These are phyloP conservation scores for Annulohypoxylon maeteangense DNA, from an alignment of 495 filamentous ascomycete genomes.

Conservation along the genomic window DNA sequence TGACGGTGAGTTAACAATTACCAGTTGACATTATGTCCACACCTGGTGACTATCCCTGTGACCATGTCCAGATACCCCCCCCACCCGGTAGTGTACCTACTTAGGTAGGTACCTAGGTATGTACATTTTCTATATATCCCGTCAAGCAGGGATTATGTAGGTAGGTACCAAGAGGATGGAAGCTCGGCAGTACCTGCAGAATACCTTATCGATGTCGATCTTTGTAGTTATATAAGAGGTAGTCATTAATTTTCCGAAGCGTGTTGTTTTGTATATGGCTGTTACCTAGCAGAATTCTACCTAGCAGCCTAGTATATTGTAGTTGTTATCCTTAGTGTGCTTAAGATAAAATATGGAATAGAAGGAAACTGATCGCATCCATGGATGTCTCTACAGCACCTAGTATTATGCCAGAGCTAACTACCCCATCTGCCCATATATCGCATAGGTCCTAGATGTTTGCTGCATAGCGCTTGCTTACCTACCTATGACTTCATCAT, in stretches of 20 bases:
- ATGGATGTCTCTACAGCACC: too few relatives aligned
- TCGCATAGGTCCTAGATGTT: slow-evolving; percentile 19
- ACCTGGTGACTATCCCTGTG: too few relatives aligned
- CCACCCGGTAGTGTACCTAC: too few relatives aligned
- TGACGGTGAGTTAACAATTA: too few relatives aligned
- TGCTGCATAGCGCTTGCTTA: slow-evolving; percentile 16
- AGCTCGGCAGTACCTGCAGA: slow-evolving; percentile 39
- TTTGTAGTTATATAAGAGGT: not conserved
- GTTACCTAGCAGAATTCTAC: not conserved
- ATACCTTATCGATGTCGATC: slow-evolving; percentile 25
- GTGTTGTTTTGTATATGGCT: not conserved
- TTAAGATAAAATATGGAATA: too few relatives aligned
- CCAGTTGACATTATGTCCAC: too few relatives aligned
- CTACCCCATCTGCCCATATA: too few relatives aligned
- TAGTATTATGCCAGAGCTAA: not conserved
- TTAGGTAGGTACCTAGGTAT: too few relatives aligned
- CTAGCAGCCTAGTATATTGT: not conserved
- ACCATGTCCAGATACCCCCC: too few relatives aligned
- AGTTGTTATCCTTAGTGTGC: not conserved
- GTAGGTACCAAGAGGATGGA: slow-evolving; percentile 30
- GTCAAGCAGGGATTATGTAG: slow-evolving; percentile 13
- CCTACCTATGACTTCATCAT: slow-evolving; percentile 33
- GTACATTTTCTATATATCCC: slow-evolving; percentile 6
- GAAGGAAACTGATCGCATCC: too few relatives aligned
- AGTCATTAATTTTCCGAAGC: not conserved